phyloP scores from a whole-genome alignment of 192 early-diverging fungal species.

The Coemansia aciculifera region DNA sequence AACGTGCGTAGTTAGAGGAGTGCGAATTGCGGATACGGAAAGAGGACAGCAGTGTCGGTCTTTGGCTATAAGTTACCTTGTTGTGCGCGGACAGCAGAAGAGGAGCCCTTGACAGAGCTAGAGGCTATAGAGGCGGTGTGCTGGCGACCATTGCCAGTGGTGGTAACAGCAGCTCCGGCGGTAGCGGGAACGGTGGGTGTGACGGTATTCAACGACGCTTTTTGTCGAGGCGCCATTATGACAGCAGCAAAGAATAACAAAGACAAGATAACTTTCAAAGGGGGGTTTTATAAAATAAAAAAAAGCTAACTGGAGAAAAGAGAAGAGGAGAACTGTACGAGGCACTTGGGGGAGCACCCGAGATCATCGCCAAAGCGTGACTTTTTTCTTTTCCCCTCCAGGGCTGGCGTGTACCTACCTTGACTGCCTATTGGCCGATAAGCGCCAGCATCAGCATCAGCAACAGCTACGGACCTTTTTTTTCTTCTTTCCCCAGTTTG shows the following conservation, averaged over 20 bases:
- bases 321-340: not conserved
- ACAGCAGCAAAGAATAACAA: not conserved
- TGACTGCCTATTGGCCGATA: not conserved
- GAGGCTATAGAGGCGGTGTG: not conserved
- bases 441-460: not conserved
- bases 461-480: not conserved
- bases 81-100: not conserved
- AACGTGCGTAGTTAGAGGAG: not conserved
- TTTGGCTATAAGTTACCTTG: not conserved
- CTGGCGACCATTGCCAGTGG: not conserved
- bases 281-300: not conserved
- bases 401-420: not conserved
- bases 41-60: not conserved
- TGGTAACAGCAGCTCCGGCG: not conserved
- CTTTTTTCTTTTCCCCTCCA: not conserved
- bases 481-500: not conserved
- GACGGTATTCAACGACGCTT: not conserved
- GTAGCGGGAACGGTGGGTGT: not conserved
- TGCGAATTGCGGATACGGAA: not conserved
- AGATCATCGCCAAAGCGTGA: no score
- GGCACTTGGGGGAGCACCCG: no score
- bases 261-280: not conserved
- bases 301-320: not conserved
- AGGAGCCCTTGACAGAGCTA: not conserved
- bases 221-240: conserved; percentile 20